Percentiles rank a stretch among this genome's conserved stretches.
Conservation (phyloP, 2,329 filamentous ascomycete species). For the Thielaviopsis punctulata region DNA sequence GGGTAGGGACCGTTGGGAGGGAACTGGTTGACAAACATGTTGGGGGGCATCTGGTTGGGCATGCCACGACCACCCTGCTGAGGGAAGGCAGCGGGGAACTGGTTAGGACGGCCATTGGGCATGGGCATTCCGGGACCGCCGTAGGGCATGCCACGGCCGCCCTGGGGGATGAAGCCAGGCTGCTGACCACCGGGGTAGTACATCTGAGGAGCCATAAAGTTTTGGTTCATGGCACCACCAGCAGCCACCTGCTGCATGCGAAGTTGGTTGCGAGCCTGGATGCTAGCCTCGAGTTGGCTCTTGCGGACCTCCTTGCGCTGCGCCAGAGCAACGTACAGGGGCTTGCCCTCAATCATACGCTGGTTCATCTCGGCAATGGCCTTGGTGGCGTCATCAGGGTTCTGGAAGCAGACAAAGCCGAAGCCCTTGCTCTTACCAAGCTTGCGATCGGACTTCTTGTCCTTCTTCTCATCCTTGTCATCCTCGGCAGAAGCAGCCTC, state of each 20-base stretch:
- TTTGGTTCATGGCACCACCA: conserved; percentile 72
- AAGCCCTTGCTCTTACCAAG: conserved; percentile 99
- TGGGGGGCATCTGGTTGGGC: conserved; percentile 73
- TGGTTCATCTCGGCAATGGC: conserved; percentile 99
- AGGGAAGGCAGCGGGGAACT: conserved; percentile 67
- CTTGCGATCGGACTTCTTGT: conserved; percentile 41
- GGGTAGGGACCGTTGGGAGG: conserved; percentile 59
- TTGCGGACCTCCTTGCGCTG: conserved; percentile 99
- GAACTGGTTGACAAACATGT: conserved; percentile 70
- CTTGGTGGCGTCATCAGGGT: conserved; percentile 97
- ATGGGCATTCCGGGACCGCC: conserved; percentile 48
- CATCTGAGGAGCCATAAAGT: conserved; percentile 77
- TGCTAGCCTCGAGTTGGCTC: conserved; percentile 97
- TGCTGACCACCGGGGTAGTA: conserved; percentile 62
- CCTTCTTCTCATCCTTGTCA: conserved; percentile 33
- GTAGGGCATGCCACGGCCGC: conserved; percentile 50
- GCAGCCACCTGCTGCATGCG: conserved; percentile 95
- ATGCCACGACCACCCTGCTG: conserved; percentile 78
- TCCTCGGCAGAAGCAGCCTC: conserved; percentile 31
- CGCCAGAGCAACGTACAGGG: conserved; percentile 89
- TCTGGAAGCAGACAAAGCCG: conserved; percentile 99
- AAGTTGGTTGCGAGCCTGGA: conserved; percentile 96
- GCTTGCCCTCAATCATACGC: conserved; percentile 95
- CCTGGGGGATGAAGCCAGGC: conserved; percentile 49
- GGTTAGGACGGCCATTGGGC: conserved; percentile 67